phyloP scores from a whole-genome alignment of 73 alveolate genomes.

The Paramecium sonneborni region DNA sequence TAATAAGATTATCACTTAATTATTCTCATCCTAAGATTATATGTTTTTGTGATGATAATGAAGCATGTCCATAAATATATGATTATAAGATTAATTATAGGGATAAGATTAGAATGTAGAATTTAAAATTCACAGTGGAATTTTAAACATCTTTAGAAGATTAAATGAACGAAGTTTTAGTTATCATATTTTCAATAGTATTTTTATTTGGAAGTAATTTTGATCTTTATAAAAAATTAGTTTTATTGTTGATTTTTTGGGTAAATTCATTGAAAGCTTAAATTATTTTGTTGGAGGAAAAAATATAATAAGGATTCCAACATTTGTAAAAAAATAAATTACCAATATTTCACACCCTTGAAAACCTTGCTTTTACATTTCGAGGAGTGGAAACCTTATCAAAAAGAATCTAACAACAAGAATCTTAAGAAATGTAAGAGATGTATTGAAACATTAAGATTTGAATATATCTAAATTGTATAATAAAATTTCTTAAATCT shows the following conservation, averaged over 20 bases:
- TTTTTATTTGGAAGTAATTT: neutral
- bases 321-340: neutral
- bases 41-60: neutral
- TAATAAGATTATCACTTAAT: neutral
- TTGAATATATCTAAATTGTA: neutral
- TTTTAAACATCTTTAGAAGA: neutral
- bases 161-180: neutral
- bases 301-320: neutral
- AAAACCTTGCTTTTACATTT: conserved; percentile 39
- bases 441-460: neutral
- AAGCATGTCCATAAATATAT: neutral
- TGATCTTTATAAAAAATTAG: neutral
- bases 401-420: neutral
- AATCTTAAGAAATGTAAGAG: neutral
- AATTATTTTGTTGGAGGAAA: neutral
- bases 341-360: conserved; percentile 26
- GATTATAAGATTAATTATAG: neutral
- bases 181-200: neutral
- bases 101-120: neutral
- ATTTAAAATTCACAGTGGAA: neutral
- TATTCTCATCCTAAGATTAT: neutral
- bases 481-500: too few species aligned
- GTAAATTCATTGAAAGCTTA: neutral
- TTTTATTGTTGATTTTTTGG: conserved; percentile 6
- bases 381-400: conserved; percentile 21